Evolutionary conservation across 768 basidiomycete species (phyloP).

Genomic region (Filobasidium floriforme): DNA sequence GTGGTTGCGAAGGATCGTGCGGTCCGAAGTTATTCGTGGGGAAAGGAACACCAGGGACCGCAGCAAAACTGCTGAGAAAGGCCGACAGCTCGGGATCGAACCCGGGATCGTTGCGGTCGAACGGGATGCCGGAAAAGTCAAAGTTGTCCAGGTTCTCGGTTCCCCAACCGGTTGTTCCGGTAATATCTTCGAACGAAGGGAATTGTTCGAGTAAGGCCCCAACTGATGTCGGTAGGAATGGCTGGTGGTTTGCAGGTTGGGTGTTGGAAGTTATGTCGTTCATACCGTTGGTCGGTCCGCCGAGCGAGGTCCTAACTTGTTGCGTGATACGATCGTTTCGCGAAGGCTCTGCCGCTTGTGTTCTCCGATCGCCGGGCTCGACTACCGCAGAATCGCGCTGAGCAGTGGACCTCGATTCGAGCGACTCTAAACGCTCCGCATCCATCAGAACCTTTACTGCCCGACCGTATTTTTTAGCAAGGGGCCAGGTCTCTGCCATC

Average conservation of each 20-base stretch:
- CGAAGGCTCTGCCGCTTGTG: too few species aligned
- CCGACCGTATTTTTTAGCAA: slow-evolving; percentile 17
- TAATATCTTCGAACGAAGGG: neutral
- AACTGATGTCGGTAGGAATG: neutral
- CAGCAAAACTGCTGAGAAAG: neutral
- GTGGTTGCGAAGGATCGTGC: neutral
- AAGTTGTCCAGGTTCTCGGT: neutral
- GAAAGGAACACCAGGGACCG: neutral
- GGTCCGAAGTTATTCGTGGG: neutral
- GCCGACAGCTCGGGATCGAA: neutral
- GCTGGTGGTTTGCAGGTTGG: neutral
- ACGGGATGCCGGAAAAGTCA: neutral
- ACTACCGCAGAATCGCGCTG: neutral
- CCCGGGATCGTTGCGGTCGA: neutral
- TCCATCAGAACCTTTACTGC: neutral
- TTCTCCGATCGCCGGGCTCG: neutral
- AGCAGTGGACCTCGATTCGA: neutral
- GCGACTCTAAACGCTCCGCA: neutral
- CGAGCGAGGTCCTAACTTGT: too few species aligned
- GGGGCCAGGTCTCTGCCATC: slow-evolving; percentile 22
- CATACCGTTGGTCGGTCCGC: too few species aligned
- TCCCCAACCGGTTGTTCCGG: slow-evolving; percentile 3
- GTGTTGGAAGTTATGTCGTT: neutral
- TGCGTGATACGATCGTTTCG: too few species aligned
- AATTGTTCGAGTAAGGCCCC: neutral